Percentiles rank a stretch among this genome's conserved stretches.
Conservation (phyloP, 108 stramenopile genomes). For the Pseudonitzschia multistriata region DNA sequence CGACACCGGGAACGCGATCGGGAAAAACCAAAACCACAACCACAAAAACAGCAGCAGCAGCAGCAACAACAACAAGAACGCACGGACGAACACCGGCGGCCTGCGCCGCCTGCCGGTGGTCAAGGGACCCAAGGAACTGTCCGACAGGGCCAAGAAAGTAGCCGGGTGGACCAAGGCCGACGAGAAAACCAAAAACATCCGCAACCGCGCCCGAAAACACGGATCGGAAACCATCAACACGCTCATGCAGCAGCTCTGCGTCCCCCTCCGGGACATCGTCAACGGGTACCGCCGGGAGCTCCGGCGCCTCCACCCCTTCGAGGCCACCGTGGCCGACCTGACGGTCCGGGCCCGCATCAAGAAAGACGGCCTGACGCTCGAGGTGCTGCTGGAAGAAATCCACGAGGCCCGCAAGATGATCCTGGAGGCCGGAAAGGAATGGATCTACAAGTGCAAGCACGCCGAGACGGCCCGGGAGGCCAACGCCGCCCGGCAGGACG, state of each 20-base stretch:
- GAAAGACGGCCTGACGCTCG: constrained; percentile 68
- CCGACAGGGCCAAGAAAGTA: constrained; percentile 53
- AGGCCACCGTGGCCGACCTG: constrained; percentile 88
- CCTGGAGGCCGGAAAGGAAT: constrained; percentile 77
- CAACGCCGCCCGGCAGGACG: constrained; percentile 53
- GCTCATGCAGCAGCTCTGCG: constrained; percentile 72
- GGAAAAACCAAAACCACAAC: neutral
- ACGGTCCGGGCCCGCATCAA: constrained; percentile 78
- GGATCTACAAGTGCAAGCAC: constrained; percentile 79
- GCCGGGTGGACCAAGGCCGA: constrained; percentile 48
- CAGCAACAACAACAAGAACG: neutral
- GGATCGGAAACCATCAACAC: constrained; percentile 77
- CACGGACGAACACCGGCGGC: constrained; percentile 56
- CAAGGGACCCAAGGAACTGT: constrained; percentile 64
- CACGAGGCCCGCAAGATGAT: constrained; percentile 82
- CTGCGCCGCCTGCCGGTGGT: constrained; percentile 79
- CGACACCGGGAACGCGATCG: neutral
- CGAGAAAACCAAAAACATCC: constrained; percentile 40
- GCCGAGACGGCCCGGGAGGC: constrained; percentile 75
- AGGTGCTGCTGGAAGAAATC: constrained; percentile 63
- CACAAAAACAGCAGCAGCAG: neutral
- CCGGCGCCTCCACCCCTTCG: constrained; percentile 88
- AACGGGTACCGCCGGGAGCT: constrained; percentile 75
- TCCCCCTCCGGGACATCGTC: constrained; percentile 78
- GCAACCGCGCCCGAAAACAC: constrained; percentile 72